Evolutionary conservation across 257 asterid species (phyloP).

Genomic region (Penstemon eatonii): DNA sequence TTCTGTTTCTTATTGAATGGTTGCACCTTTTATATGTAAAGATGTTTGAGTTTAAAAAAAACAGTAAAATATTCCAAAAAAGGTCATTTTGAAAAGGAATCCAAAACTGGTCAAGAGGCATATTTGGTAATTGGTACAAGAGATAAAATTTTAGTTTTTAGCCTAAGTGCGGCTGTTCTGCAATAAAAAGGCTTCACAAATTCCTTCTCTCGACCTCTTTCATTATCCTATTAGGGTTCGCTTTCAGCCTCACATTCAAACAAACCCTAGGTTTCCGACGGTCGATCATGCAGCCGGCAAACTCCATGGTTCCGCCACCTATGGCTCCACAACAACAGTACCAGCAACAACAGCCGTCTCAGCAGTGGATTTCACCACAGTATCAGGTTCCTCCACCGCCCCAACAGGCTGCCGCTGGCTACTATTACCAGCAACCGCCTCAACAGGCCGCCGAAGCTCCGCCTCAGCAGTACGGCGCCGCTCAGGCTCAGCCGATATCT

Average conservation of each 20-base stretch:
- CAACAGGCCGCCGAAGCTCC: conserved; percentile 39
- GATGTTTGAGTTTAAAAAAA: no score
- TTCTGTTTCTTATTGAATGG: no score
- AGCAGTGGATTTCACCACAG: conserved; percentile 52
- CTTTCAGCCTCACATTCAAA: conserved; percentile 10
- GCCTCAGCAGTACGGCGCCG: conserved; percentile 46
- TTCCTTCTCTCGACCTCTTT: conserved; percentile 10
- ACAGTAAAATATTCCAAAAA: no score
- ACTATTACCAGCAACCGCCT: conserved; percentile 60
- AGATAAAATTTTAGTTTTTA: no score
- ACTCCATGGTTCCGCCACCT: conserved; percentile 58
- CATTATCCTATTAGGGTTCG: conserved; percentile 36
- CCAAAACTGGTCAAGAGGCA: no score
- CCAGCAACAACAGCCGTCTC: conserved; percentile 61
- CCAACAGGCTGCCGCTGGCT: conserved; percentile 53
- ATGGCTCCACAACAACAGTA: conserved; percentile 55
- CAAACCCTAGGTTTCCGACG: conserved; percentile 21
- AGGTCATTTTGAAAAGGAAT: no score
- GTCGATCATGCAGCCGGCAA: conserved; percentile 61
- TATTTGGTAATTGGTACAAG: no score
- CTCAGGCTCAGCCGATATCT: conserved; percentile 42
- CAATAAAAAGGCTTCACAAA: background rate
- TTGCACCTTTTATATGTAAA: no score
- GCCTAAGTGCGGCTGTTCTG: no score
- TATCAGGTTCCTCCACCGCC: conserved; percentile 60